Conservation (phyloP, 2,329 filamentous ascomycete genomes). For the Didymellaceae sp. region DNA sequence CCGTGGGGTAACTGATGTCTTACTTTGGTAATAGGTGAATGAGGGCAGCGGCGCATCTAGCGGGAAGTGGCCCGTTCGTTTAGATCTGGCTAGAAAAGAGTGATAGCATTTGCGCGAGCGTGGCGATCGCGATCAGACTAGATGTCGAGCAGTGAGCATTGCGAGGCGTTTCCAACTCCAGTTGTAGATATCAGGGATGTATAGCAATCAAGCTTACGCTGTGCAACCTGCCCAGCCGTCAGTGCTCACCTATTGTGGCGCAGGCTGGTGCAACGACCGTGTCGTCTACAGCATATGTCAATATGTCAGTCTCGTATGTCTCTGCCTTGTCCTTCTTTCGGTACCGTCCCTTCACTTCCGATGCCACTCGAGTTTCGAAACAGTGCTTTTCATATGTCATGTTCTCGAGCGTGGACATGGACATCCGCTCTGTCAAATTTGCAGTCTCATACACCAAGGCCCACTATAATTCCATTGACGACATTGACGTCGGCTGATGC, state of each 20-base stretch:
- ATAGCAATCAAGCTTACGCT: constrained; percentile 11
- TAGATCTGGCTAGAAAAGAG: background rate
- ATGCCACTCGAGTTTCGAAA: background rate
- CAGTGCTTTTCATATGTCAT: background rate
- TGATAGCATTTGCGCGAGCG: constrained; percentile 1
- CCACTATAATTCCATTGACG: constrained; percentile 3
- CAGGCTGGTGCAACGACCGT: constrained; percentile 19
- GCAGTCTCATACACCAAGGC: constrained; percentile 15
- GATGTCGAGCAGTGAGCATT: constrained; percentile 12
- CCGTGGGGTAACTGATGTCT: constrained; percentile 21
- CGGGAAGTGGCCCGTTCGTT: background rate
- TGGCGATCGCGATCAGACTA: background rate
- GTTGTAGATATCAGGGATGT: background rate
- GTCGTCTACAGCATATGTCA: constrained; percentile 29
- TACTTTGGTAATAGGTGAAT: constrained; percentile 10
- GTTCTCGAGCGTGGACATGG: background rate
- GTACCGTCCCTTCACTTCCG: constrained; percentile 9
- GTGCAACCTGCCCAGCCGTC: constrained; percentile 27
- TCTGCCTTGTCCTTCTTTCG: constrained; percentile 14
- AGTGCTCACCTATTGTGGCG: constrained; percentile 22
- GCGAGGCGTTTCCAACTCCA: constrained; percentile 2
- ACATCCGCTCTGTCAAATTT: constrained; percentile 38
- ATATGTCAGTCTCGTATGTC: constrained; percentile 30
- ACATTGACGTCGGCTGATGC: constrained; percentile 15
- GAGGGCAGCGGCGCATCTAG: background rate